Conservation (phyloP, 2,329 filamentous ascomycete species). For the Aspergillus sojae region DNA sequence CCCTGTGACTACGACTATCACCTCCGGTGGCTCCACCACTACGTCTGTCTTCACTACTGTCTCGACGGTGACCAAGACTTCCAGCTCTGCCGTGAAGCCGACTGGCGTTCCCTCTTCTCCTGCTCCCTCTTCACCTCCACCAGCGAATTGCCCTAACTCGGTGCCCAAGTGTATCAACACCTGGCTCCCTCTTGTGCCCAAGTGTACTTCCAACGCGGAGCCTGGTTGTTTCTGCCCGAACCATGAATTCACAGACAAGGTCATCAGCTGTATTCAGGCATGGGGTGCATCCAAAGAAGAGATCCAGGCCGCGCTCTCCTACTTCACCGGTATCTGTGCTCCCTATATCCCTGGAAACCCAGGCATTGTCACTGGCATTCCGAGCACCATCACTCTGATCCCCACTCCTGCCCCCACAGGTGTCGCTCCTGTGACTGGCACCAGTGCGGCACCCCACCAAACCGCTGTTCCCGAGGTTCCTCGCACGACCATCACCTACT, state of each 20-base stretch:
- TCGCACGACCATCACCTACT: constrained; percentile 46
- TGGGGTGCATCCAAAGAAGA: constrained; percentile 69
- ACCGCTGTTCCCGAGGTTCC: constrained; percentile 31
- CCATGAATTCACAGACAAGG: constrained; percentile 71
- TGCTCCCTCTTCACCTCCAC: constrained; percentile 28
- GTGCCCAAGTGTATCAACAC: constrained; percentile 91
- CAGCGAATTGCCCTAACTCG: constrained; percentile 61
- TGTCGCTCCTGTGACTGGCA: constrained; percentile 36
- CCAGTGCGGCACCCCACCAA: constrained; percentile 42
- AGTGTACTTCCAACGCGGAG: constrained; percentile 84
- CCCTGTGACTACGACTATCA: constrained; percentile 36
- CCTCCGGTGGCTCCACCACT: constrained; percentile 53
- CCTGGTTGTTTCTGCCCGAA: constrained; percentile 84
- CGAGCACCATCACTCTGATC: constrained; percentile 59
- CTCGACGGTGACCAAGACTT: constrained; percentile 46
- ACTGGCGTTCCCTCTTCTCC: constrained; percentile 9
- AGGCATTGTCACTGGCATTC: constrained; percentile 77
- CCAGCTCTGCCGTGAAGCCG: constrained; percentile 19
- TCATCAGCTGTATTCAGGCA: constrained; percentile 80
- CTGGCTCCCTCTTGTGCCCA: constrained; percentile 68
- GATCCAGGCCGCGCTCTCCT: constrained; percentile 72
- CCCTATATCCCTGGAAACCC: constrained; percentile 74
- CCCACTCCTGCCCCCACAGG: constrained; percentile 52
- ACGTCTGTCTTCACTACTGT: constrained; percentile 60
- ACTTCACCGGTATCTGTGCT: constrained; percentile 91